Conservation (phyloP, 2,329 filamentous ascomycete species). For the Escovopsis sp. region DNA sequence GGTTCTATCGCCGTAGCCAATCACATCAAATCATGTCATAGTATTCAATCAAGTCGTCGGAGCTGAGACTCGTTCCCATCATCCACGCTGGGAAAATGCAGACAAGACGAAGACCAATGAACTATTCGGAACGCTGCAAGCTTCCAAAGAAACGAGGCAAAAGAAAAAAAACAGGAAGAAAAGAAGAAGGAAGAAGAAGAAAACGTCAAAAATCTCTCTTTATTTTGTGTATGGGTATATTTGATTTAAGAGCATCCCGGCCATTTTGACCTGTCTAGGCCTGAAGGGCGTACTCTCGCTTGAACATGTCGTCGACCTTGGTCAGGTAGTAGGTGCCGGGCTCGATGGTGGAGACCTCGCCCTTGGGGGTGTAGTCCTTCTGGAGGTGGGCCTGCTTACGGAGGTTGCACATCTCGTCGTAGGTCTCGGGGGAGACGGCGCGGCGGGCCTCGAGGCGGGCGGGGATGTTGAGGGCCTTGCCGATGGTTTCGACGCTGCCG, state of each 20-base stretch:
- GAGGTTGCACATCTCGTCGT: constrained; percentile 69
- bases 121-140: no score
- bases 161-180: neutral
- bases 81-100: no score
- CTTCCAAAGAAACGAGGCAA: no score
- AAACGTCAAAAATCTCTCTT: neutral
- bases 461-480: constrained; percentile 55
- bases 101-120: no score
- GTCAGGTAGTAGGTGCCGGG: constrained; percentile 65
- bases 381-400: constrained; percentile 73
- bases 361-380: constrained; percentile 61
- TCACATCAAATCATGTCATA: no score
- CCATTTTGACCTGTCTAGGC: constrained; percentile 33
- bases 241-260: neutral
- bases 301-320: constrained; percentile 76
- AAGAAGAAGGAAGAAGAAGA: neutral
- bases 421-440: constrained; percentile 54
- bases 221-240: neutral
- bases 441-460: constrained; percentile 51
- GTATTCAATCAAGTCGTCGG: no score
- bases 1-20: no score
- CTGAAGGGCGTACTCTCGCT: constrained; percentile 64
- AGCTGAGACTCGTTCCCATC: no score
- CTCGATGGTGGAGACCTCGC: constrained; percentile 50
- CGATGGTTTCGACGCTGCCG: constrained; percentile 53